Base-by-base conservation (phyloP, 2,329 filamentous ascomycete species). In the Penicillium sclerotiorum region DNA sequence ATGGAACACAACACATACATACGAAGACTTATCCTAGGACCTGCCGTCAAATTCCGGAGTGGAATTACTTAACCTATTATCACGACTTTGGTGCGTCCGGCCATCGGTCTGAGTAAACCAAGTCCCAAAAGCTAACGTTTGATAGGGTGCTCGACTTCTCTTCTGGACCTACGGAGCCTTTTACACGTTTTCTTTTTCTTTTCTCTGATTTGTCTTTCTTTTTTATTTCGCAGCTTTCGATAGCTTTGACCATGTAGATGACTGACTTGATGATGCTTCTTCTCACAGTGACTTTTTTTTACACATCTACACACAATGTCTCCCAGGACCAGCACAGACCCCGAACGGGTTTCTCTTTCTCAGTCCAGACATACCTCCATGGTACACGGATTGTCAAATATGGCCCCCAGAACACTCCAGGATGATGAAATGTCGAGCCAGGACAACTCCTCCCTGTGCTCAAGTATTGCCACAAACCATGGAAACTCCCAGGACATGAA, bases 371-470 rank as follows among this genome's bases (percentile, higher is more conserved):
- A 69, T 43, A 61, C 53, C 55, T 60, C 68, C 58, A 56, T 69
- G 56, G 55, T 67, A 49, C 68, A 65, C 60, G 71, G 69, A 62
- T 59, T 69, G 40, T 63, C 69, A 62, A 70, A 68, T 59, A 63
- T 72, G 61, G 56, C 66, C 60, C 67, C 72, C 57, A 69, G 66
- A 62, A 60, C 62, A 56, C 47, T 65, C 64, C 70, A 72, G 66
- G 71, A 74, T 71, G 68, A 73, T 70, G 71, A 74, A 50, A 62
- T 73, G 53, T 69, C 69, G 47, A 70, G 66, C 61, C 69, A 70
- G 61, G 71, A 72, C 64, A 68, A 58, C 55, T 72, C 72, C 56
- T 71, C 71, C 52, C 66, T 73, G 53, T 71, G 68, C 63, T 73
- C 72, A 58, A 71, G 61, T 59, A 63, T 67, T 48, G 61, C 62